Evolutionary conservation across 2,329 filamentous ascomycete genomes (phyloP).

Genomic region (Trichoderma simmonsii): DNA sequence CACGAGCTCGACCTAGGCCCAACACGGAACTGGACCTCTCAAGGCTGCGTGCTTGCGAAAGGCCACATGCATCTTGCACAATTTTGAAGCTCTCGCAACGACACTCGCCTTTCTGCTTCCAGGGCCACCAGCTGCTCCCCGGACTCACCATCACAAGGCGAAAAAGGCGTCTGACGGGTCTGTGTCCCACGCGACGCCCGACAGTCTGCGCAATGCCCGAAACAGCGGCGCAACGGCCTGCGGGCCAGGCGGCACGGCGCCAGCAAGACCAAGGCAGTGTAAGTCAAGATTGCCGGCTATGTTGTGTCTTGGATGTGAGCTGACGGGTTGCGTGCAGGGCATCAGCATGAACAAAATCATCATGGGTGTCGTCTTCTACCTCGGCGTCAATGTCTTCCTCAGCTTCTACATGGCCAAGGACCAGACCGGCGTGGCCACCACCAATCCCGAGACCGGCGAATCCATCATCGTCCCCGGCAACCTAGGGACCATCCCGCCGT

Average conservation of each 20-base stretch:
- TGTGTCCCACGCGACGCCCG: not conserved
- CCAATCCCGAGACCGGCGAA: slow-evolving; percentile 49
- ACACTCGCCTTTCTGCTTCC: not conserved
- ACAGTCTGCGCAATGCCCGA: slow-evolving; percentile 27
- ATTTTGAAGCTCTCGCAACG: slow-evolving; percentile 1
- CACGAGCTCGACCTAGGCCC: not conserved
- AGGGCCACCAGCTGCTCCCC: not conserved
- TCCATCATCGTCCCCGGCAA: slow-evolving; percentile 52
- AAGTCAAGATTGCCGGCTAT: slow-evolving; percentile 21
- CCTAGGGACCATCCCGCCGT: slow-evolving; percentile 59
- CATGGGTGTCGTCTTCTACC: slow-evolving; percentile 54
- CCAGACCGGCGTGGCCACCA: slow-evolving; percentile 45
- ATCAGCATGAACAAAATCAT: slow-evolving; percentile 46
- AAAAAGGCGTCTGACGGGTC: not conserved
- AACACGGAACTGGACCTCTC: not conserved
- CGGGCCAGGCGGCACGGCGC: slow-evolving; percentile 26
- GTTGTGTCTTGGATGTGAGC: not conserved
- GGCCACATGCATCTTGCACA: slow-evolving; percentile 14
- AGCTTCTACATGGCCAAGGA: slow-evolving; percentile 51
- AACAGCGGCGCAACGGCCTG: slow-evolving; percentile 26
- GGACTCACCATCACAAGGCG: not conserved
- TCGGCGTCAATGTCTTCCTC: slow-evolving; percentile 58
- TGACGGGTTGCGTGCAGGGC: slow-evolving; percentile 24
- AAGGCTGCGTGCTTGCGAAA: slow-evolving; percentile 12
- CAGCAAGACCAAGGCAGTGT: slow-evolving; percentile 26